Evolutionary conservation across 2,329 filamentous ascomycete genomes (phyloP), one percentile per base, ranked within the genome.

Genomic region (Chaetomiaceae sp.): DNA sequence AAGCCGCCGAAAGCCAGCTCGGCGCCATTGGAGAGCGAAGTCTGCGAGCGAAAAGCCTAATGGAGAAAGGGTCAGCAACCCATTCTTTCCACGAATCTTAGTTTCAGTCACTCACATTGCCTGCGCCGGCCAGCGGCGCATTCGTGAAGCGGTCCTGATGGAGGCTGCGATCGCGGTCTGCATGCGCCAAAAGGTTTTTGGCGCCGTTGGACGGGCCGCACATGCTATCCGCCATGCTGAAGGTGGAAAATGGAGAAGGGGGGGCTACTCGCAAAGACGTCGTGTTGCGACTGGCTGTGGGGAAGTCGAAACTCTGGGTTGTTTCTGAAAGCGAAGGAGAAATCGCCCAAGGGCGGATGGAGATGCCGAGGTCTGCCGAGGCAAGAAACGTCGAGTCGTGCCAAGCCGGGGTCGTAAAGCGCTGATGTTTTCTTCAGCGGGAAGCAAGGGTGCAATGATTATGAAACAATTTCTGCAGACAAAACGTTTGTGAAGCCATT

Each of bases 181-280:
- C 70, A 63, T 88, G 84, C 58, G 84, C 81, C 58, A 84, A 77
- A 61, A 89, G 79, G 59, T 77, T 83, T 65, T 88, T 85, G 42
- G 87, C 76, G 52, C 84, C 76, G 65, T 86, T 88, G 11, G 85
- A 86, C 15, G 85, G 84, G 49, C 86, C 84, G 62, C 86, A 90
- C 46, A 86, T 53, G 42, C 57, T 60, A 49, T 70, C 66, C 9
- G 65, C 59, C 69, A 72, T 72, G 30, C 32, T 60, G n/a, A n/a
- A n/a, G n/a, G n/a, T 24, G 22, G 57, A 45, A 49, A 39, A 27
- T n/a, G n/a, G 24, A 19, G 38, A 32, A 29, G 29, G 24, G 43
- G 40, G 12, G 42, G 27, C 6, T 9, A 26, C 11, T n/a, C 9
- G 44, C 34, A 12, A 18, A 38, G 20, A 38, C 26, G 19, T 14